Conservation (phyloP, 768 basidiomycete genomes). For the Tremella mesenterica region DNA sequence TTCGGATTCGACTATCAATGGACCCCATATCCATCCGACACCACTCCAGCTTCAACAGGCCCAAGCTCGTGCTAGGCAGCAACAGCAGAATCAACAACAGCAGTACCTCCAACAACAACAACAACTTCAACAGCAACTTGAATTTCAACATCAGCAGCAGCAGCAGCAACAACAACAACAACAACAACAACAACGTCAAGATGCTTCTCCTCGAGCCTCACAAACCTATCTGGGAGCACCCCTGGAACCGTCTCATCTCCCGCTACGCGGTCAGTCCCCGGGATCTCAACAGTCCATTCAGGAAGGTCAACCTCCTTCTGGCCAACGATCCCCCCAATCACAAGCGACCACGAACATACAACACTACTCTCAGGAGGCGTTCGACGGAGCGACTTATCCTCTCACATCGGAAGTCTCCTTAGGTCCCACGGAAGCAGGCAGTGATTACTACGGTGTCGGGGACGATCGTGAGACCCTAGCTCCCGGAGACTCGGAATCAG, state of each 20-base stretch:
- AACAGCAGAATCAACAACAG: background rate
- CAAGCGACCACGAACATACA: no score
- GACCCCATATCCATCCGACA: constrained; percentile 8
- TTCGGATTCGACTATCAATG: constrained; percentile 17
- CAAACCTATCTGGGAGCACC: background rate
- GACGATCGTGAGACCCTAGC: background rate
- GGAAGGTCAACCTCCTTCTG: background rate
- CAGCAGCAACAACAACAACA: background rate
- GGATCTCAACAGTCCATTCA: background rate
- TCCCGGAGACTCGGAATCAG: background rate
- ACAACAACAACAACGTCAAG: background rate
- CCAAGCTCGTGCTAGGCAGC: constrained; percentile 1
- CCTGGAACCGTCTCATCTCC: no score
- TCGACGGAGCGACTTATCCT: background rate
- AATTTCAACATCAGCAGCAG: background rate
- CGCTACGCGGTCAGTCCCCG: no score
- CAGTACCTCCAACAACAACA: background rate
- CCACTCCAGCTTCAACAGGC: constrained; percentile 1
- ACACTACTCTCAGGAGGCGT: background rate
- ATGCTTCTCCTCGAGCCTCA: background rate
- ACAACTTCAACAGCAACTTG: background rate
- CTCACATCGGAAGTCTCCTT: background rate
- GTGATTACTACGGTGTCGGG: background rate
- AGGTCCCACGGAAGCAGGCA: background rate
- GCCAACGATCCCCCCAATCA: no score